phyloP scores from a whole-genome alignment of 2,329 filamentous ascomycete genomes.

The Neoscytalidium dimidiatum region DNA sequence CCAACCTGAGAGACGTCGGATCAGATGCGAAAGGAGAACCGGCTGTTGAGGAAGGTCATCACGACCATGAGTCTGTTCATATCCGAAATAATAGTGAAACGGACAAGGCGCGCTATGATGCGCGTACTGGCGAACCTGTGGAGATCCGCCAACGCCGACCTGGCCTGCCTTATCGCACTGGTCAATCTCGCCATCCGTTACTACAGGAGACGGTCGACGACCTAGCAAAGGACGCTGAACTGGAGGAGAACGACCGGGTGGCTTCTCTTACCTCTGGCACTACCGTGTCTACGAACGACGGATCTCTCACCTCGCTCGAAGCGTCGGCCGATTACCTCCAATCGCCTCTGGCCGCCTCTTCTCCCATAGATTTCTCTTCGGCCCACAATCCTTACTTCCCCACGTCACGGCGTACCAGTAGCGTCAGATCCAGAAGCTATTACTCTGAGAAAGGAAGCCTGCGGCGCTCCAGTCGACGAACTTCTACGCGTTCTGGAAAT shows the following conservation, averaged over 20 bases:
- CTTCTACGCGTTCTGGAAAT: slow-evolving; percentile 52
- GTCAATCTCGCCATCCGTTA: slow-evolving; percentile 36
- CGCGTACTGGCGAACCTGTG: slow-evolving; percentile 16
- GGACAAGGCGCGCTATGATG: slow-evolving; percentile 31
- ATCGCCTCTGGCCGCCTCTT: slow-evolving; percentile 34
- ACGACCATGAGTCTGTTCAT: slow-evolving; percentile 25
- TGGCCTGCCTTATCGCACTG: slow-evolving; percentile 32
- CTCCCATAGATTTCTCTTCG: slow-evolving; percentile 38
- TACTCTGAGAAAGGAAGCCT: slow-evolving; percentile 26
- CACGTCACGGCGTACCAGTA: slow-evolving; percentile 32
- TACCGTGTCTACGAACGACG: slow-evolving; percentile 42
- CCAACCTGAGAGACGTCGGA: not conserved
- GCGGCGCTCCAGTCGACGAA: slow-evolving; percentile 39
- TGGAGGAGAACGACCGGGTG: slow-evolving; percentile 33
- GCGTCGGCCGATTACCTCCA: slow-evolving; percentile 32
- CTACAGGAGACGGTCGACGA: slow-evolving; percentile 36
- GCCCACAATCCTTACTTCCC: slow-evolving; percentile 23
- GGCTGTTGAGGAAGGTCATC: slow-evolving; percentile 22
- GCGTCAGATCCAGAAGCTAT: slow-evolving; percentile 31
- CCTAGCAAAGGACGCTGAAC: slow-evolving; percentile 8
- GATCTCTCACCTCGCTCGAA: slow-evolving; percentile 41
- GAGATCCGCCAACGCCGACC: slow-evolving; percentile 17
- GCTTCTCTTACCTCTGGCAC: slow-evolving; percentile 46
- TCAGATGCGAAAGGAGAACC: slow-evolving; percentile 21
- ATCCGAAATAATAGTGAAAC: slow-evolving; percentile 24